Percentiles rank a stretch among this genome's conserved stretches.
Conservation (phyloP, 768 basidiomycete species). For the Rhodotorula sphaerocarpa region DNA sequence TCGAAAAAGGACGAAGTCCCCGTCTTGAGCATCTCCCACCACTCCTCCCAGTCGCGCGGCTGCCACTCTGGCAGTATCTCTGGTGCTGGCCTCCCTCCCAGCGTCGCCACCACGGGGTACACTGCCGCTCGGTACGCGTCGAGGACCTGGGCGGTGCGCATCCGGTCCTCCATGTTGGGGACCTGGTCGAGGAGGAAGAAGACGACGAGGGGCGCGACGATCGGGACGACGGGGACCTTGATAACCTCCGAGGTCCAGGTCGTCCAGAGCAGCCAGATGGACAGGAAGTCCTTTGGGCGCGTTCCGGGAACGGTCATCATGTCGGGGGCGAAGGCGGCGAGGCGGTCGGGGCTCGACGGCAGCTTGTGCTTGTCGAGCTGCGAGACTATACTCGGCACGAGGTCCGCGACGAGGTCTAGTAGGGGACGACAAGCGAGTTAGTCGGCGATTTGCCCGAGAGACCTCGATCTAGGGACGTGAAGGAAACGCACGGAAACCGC, state of each 20-base stretch:
- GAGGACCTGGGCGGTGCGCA: neutral
- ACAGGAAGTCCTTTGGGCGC: neutral
- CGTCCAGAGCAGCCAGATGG: neutral
- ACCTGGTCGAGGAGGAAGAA: neutral
- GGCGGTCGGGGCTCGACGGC: neutral
- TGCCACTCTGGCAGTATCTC: neutral
- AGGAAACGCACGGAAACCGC: neutral
- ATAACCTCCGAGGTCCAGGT: neutral
- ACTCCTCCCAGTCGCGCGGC: neutral
- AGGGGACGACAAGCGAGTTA: neutral
- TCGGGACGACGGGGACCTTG: conserved; percentile 5
- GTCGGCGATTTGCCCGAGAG: too few relatives aligned
- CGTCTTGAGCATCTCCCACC: neutral
- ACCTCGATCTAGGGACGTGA: too few relatives aligned
- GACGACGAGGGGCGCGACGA: conserved; percentile 7
- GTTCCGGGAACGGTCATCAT: neutral
- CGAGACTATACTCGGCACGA: neutral
- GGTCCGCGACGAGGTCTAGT: neutral
- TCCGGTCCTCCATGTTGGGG: neutral
- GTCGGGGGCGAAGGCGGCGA: neutral
- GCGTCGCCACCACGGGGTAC: neutral
- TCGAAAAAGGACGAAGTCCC: too few relatives aligned
- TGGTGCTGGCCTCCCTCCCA: neutral
- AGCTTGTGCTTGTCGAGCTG: neutral
- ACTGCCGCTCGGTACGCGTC: conserved; percentile 16